Percentiles rank a stretch among this genome's conserved stretches.
Conservation (phyloP, 192 early-diverging fungal species). For the Backusella circina region DNA sequence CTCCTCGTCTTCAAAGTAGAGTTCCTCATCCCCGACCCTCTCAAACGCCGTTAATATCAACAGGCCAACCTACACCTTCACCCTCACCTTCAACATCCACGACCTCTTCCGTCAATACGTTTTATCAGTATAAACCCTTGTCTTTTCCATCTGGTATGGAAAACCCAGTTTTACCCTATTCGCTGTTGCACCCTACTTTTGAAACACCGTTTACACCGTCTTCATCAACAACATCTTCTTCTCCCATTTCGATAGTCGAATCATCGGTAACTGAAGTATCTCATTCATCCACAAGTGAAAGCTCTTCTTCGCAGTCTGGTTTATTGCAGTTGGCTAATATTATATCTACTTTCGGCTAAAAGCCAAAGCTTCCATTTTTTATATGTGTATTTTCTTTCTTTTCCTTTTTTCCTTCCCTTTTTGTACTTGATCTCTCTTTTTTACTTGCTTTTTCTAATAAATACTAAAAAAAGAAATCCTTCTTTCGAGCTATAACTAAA, state of each 20-base stretch:
- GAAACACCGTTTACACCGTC: not conserved
- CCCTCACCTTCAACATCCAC: not conserved
- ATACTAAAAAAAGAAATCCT: not conserved
- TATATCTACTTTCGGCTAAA: constrained; percentile 34
- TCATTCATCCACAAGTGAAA: not conserved
- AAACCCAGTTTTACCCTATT: constrained; percentile 6
- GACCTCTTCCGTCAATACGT: not conserved
- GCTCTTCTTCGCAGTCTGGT: not conserved
- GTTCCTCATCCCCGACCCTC: not conserved
- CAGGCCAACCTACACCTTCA: not conserved
- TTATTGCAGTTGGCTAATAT: constrained; percentile 25
- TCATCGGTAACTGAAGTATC: not conserved
- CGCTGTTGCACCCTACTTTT: constrained; percentile 11
- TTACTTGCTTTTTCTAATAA: not conserved
- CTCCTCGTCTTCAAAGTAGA: not conserved
- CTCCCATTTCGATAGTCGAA: not conserved
- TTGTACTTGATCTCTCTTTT: constrained; percentile 1
- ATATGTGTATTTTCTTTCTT: not conserved
- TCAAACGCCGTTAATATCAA: not conserved
- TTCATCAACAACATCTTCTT: not conserved
- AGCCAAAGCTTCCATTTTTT: not conserved
- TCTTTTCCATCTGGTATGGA: not conserved
- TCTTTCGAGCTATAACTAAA: not conserved
- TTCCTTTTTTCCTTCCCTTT: not conserved
- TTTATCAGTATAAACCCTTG: constrained; percentile 24